Evolutionary conservation across 192 early-diverging fungal genomes (phyloP).

Genomic region (Backusella australiensis): DNA sequence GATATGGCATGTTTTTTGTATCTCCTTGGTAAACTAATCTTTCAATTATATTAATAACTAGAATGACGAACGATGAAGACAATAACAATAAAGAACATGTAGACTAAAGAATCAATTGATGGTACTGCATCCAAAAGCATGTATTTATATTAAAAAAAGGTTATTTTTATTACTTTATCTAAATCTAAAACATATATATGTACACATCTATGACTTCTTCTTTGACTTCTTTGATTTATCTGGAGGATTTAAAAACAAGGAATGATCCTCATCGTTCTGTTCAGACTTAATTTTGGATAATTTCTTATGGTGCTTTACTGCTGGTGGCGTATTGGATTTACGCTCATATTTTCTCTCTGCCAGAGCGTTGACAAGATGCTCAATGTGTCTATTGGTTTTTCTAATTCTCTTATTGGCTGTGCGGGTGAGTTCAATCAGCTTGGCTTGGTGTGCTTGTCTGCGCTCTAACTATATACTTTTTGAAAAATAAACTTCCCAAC

Average conservation of each 20-base stretch:
- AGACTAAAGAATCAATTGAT: not conserved
- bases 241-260: not conserved
- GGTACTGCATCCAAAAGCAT: not conserved
- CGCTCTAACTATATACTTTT: not conserved
- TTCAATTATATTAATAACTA: no score
- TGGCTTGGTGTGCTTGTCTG: not conserved
- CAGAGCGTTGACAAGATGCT: not conserved
- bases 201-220: not conserved
- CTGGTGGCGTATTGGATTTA: not conserved
- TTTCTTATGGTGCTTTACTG: not conserved
- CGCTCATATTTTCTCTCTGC: not conserved
- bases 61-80: no score
- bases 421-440: not conserved
- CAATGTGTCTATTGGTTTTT: not conserved
- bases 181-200: no score
- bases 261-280: not conserved
- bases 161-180: no score
- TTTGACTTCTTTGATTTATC: not conserved
- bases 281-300: not conserved
- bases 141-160: not conserved
- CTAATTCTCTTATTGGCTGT: not conserved
- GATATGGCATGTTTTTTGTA: no score
- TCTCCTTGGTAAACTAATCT: no score
- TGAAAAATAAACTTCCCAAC: not conserved
- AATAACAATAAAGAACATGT: not conserved